A percentile compares a stretch with the other conserved stretches of the same genome.
Evolutionary conservation across 176 grass and related monocot species (phyloP).

Genomic region (Bothriochloa decipiens): DNA sequence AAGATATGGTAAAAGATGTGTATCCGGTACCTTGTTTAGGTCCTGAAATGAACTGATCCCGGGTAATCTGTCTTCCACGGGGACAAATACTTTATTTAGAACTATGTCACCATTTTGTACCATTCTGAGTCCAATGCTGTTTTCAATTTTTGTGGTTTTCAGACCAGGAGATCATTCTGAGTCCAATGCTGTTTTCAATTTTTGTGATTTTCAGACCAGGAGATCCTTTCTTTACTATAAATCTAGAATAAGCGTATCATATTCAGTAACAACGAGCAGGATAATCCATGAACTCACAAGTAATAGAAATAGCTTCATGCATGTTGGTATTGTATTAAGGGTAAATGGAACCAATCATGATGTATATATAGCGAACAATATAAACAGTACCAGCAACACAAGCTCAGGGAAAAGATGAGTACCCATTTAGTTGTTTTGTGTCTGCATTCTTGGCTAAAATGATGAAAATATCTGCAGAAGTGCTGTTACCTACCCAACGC

Average conservation of each 20-base stretch:
- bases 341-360: no score
- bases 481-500: no score
- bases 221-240: constrained; percentile 90
- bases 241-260: constrained; percentile 48
- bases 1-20: background rate
- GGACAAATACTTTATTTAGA: constrained; percentile 87
- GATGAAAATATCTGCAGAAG: constrained; percentile 68
- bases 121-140: constrained; percentile 95
- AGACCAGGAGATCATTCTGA: constrained; percentile 81
- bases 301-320: background rate
- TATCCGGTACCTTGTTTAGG: constrained; percentile 78
- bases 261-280: constrained; percentile 8
- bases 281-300: background rate
- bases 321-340: no score
- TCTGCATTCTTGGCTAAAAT: constrained; percentile 83
- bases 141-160: constrained; percentile 84
- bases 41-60: constrained; percentile 93
- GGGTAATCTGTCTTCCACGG: constrained; percentile 79
- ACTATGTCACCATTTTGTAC: constrained; percentile 97
- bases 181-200: constrained; percentile 95
- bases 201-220: constrained; percentile 80
- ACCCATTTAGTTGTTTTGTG: constrained; percentile 93
- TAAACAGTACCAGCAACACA: background rate
- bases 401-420: constrained; percentile 32
- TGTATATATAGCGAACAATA: no score